phyloP scores from a whole-genome alignment of 2,329 filamentous ascomycete species.

The Albifimbria verrucaria region DNA sequence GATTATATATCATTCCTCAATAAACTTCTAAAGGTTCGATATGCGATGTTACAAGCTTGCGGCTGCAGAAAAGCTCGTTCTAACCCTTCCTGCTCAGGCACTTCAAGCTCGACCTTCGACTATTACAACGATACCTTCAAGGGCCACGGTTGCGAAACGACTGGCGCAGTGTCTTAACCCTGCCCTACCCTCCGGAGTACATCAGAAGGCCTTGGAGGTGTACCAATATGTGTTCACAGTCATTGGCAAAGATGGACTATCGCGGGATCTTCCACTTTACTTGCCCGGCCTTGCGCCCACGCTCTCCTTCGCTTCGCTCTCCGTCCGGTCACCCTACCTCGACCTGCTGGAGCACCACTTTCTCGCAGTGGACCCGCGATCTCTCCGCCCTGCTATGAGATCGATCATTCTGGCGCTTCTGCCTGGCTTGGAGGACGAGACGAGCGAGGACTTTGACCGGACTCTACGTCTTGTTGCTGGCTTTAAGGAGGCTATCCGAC shows the following conservation, averaged over 20 bases:
- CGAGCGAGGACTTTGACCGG: constrained; percentile 92
- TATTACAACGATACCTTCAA: constrained; percentile 73
- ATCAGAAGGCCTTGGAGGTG: constrained; percentile 94
- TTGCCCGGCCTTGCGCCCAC: constrained; percentile 86
- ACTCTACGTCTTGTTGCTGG: constrained; percentile 75
- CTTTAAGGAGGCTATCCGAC: constrained; percentile 67
- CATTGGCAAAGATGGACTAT: constrained; percentile 77
- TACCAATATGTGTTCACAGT: constrained; percentile 86
- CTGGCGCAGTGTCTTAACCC: constrained; percentile 95
- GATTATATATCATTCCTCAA: constrained; percentile 98
- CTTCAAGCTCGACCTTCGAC: constrained; percentile 80
- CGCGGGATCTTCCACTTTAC: constrained; percentile 80
- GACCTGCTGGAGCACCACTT: constrained; percentile 80
- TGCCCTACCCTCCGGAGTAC: constrained; percentile 87
- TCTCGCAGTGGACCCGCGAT: constrained; percentile 64
- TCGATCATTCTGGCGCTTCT: constrained; percentile 85
- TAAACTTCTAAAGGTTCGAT: constrained; percentile 75
- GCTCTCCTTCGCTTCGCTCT: constrained; percentile 90
- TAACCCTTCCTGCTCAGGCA: constrained; percentile 56
- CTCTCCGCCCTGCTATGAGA: constrained; percentile 84
- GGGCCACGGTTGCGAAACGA: constrained; percentile 79
- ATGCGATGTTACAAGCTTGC: not conserved
- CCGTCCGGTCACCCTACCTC: constrained; percentile 82
- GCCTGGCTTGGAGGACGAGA: constrained; percentile 91
- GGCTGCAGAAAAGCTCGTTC: constrained; percentile 1